A percentile compares a stretch with the other conserved stretches of the same genome.
These are phyloP conservation scores for Aspergillus phoenicis DNA, from an alignment of 2,329 filamentous ascomycete genomes.

Conservation along the genomic window DNA sequence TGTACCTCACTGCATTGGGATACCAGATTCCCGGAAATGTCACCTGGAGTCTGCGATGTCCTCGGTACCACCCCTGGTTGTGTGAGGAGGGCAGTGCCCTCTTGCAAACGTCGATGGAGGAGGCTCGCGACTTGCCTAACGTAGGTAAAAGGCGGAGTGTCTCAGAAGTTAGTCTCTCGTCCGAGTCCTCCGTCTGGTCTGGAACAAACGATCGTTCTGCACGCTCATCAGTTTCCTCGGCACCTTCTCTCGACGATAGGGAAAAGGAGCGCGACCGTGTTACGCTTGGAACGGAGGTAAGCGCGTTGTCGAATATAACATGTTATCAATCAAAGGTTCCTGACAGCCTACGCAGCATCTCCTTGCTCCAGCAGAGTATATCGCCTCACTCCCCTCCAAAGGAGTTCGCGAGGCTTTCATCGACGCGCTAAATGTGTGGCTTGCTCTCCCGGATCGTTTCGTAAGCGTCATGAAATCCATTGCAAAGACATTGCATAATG, in stretches of 20 bases:
- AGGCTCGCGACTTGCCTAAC: neutral
- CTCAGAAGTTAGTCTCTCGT: conserved; percentile 4
- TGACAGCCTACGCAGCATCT: conserved; percentile 5
- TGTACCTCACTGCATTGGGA: conserved; percentile 16
- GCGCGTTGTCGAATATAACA: neutral
- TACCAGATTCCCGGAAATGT: conserved; percentile 22
- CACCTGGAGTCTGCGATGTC: conserved; percentile 22
- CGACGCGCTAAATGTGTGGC: conserved; percentile 43
- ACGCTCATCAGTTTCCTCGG: conserved; percentile 1
- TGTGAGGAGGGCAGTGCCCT: conserved; percentile 4
- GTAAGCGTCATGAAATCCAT: conserved; percentile 39
- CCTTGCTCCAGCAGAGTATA: conserved; percentile 25
- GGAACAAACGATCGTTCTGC: neutral
- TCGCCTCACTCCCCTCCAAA: conserved; percentile 40
- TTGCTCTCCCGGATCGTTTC: conserved; percentile 35
- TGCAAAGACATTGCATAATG: conserved; percentile 42
- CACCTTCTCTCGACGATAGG: neutral
- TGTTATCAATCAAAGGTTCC: neutral
- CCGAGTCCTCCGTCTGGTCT: conserved; percentile 5
- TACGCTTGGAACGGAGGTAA: neutral
- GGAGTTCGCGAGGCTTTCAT: conserved; percentile 42
- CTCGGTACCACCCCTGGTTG: conserved; percentile 20
- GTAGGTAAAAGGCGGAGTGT: neutral
- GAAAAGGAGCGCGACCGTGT: neutral
- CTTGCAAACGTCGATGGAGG: neutral